These are phyloP conservation scores for Glomus cerebriforme DNA, from an alignment of 192 early-diverging fungal genomes.

Conservation along the genomic window DNA sequence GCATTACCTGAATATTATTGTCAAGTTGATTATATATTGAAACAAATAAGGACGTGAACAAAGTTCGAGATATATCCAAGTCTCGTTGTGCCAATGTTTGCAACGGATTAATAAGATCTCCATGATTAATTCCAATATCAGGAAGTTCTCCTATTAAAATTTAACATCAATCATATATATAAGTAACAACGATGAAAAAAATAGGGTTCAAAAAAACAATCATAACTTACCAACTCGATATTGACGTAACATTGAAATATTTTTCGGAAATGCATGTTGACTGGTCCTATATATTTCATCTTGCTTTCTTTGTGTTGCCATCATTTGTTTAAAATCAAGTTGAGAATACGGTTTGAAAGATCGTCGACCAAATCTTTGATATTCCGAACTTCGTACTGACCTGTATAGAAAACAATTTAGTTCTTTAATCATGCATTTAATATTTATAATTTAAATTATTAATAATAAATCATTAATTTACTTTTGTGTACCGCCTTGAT, in stretches of 20 bases:
- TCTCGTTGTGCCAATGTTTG: conserved; percentile 60
- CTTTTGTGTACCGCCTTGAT: background rate
- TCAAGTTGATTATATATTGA: conserved; percentile 38
- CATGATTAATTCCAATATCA: conserved; percentile 70
- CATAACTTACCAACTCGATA: conserved; percentile 9
- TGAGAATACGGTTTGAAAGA: background rate
- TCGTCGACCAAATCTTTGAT: background rate
- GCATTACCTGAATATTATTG: conserved; percentile 37
- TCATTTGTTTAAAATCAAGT: background rate
- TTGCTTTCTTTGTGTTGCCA: background rate
- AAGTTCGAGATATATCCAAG: conserved; percentile 57
- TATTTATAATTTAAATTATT: background rate
- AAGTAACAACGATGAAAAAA: background rate
- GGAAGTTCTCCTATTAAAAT: conserved; percentile 66
- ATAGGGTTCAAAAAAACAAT: background rate
- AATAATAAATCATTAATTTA: background rate
- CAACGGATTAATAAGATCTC: conserved; percentile 69
- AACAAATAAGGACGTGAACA: conserved; percentile 46
- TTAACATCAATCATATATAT: background rate
- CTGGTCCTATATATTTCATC: background rate
- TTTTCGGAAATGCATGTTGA: background rate
- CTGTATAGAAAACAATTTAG: background rate
- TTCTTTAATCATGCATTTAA: background rate
- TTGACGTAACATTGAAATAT: conserved; percentile 16
- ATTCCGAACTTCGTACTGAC: background rate